phyloP scores from a whole-genome alignment of 805 yeast species.

The Maudiozyma bulderi region DNA sequence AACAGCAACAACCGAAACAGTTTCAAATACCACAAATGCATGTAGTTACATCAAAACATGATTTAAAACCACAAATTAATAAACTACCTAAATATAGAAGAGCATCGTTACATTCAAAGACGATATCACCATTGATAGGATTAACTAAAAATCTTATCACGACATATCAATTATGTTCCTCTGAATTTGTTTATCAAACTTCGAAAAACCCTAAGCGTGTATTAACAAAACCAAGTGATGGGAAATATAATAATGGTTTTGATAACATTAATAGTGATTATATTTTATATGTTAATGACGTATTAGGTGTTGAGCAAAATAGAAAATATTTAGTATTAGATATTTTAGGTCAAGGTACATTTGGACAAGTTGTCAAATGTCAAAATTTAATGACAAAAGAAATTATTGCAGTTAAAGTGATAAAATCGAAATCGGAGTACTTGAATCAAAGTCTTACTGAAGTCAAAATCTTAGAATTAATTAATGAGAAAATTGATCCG shows the following conservation, averaged over 20 bases:
- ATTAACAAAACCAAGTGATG: conserved; percentile 85
- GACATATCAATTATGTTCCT: conserved; percentile 77
- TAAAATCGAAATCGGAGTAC: conserved; percentile 85
- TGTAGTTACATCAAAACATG: conserved; percentile 35
- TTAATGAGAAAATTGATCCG: conserved; percentile 65
- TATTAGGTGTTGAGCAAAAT: conserved; percentile 61
- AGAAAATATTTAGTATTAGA: conserved; percentile 83
- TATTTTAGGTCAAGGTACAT: conserved; percentile 90
- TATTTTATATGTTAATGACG: conserved; percentile 87
- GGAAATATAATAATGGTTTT: conserved; percentile 65
- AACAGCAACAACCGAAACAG: conserved; percentile 7
- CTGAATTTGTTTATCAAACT: conserved; percentile 72
- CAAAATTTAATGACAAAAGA: conserved; percentile 62
- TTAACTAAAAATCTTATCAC: conserved; percentile 68
- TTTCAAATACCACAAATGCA: conserved; percentile 40
- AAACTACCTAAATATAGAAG: conserved; percentile 61
- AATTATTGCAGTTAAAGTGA: conserved; percentile 87
- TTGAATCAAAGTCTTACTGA: conserved; percentile 88
- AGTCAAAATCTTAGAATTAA: conserved; percentile 72
- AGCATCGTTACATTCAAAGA: conserved; percentile 52
- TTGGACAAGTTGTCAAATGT: conserved; percentile 97
- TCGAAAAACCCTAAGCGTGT: conserved; percentile 86
- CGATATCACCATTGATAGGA: conserved; percentile 72
- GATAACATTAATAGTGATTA: conserved; percentile 89
- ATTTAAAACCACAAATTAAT: conserved; percentile 52